phyloP scores from a whole-genome alignment of 2,329 filamentous ascomycete genomes.

The Trichoderma breve region DNA sequence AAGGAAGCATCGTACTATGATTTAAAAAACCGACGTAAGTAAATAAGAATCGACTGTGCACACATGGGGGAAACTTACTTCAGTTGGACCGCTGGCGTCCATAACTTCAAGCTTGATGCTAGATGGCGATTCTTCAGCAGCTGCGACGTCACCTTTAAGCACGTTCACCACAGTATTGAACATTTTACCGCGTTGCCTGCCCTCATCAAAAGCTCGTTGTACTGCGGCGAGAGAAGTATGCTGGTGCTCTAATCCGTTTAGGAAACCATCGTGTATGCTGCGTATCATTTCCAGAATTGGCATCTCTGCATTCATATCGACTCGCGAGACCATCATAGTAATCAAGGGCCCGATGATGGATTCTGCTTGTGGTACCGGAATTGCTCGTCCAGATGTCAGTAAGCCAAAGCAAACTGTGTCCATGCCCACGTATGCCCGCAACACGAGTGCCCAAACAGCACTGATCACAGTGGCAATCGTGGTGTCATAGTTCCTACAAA shows the following conservation, averaged over 20 bases:
- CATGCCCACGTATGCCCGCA: background rate
- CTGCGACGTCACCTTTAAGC: background rate
- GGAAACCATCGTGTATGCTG: background rate
- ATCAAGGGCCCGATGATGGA: background rate
- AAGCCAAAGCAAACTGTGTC: background rate
- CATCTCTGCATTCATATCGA: background rate
- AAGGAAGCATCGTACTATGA: background rate
- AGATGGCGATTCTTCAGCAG: background rate
- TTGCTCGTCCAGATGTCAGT: background rate
- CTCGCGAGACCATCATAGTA: background rate
- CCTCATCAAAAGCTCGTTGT: background rate
- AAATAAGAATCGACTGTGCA: background rate
- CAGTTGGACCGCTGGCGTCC: background rate
- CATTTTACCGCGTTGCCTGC: background rate
- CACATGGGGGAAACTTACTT: background rate
- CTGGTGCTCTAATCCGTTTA: background rate
- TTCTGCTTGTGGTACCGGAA: background rate
- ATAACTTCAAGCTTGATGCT: background rate
- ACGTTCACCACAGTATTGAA: background rate
- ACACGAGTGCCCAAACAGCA: background rate
- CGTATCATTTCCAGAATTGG: background rate
- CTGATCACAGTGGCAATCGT: background rate
- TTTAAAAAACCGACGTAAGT: background rate
- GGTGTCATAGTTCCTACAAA: background rate
- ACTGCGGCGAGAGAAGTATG: background rate